Evolutionary conservation across 352 stramenopile genomes (phyloP), one percentile per base, ranked within the genome.

Genomic region (Thalassiosira hispida): DNA sequence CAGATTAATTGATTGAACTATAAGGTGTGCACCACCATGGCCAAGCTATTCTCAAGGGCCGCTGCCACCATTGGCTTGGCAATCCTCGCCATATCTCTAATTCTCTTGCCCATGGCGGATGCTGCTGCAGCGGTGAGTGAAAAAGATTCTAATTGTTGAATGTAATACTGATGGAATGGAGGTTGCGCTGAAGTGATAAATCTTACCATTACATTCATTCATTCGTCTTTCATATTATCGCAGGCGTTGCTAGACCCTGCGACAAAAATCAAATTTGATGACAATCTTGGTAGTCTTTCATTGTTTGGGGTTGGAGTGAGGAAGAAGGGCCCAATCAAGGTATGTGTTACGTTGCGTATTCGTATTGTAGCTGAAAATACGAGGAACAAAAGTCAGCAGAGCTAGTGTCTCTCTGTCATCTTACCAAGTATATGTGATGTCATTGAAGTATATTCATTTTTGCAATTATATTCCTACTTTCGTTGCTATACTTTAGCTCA

Each of bases 271-370:
- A 40, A 60, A 16, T 93, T 93, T 70, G 60, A 74, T 20, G 44
- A 62, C 42, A 77, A 52, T 12, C 23, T 83, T 11, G 78, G 76
- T 29, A 77, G 68, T 44, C 51, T 88, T 2, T 42, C 66, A 20
- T 51, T 91, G 20, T 87, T 90, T 76, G 87, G 85, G 9, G 87
- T 91, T 25, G 87, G 85, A 42, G 87, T 91, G 1, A 59, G 84
- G 22, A 85, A 83, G 60, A 91, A 91, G 65, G 84, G 83, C 46
- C 83, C 83, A 27, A 90, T 90, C 53, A 90, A 89, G 56, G 68
- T 75, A 62, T 47, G 44, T 59, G 2, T 5, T 11, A 27, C 47
- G n/a, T 56, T 25, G 46, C 8, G n/a, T n/a, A n/a, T n/a, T n/a
- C n/a, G n/a, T n/a, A n/a, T n/a, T n/a, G n/a, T 38, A 38, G 31